A percentile compares a stretch with the other conserved stretches of the same genome.
These are phyloP conservation scores for Paramyrothecium sp. DNA, from an alignment of 2,329 filamentous ascomycete genomes.

Conservation along the genomic window DNA sequence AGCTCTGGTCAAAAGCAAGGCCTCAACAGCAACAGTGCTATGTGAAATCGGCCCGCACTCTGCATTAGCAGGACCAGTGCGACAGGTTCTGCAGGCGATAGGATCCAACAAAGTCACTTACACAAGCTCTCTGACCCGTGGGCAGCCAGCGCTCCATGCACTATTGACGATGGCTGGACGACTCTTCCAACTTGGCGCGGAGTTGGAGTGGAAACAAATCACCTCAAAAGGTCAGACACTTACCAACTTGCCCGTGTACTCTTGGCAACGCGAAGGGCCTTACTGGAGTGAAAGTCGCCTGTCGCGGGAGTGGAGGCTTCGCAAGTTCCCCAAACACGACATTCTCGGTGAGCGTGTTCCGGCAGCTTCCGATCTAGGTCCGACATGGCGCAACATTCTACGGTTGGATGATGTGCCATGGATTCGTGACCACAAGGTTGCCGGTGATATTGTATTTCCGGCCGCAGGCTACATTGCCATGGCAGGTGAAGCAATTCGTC, in stretches of 20 bases:
- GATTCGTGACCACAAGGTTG: constrained; percentile 40
- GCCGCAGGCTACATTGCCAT: constrained; percentile 37
- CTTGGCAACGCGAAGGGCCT: not conserved
- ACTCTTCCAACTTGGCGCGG: constrained; percentile 7
- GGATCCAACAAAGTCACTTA: not conserved
- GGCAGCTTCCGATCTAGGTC: not conserved
- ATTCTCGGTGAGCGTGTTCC: not conserved
- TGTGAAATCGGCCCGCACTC: constrained; percentile 14
- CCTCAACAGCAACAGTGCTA: constrained; percentile 5
- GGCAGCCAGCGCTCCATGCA: not conserved
- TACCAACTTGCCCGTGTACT: not conserved
- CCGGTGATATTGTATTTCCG: constrained; percentile 36
- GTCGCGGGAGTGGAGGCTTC: not conserved
- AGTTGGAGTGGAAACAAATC: not conserved
- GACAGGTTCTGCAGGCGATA: constrained; percentile 3
- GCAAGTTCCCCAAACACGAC: not conserved
- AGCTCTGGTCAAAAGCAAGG: not conserved
- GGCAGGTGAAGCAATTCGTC: constrained; percentile 35
- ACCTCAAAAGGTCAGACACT: not conserved
- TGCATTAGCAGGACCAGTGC: constrained; percentile 6
- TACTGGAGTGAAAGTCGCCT: not conserved
- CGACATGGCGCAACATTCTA: constrained; percentile 33
- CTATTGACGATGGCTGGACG: not conserved
- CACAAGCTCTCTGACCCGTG: not conserved
- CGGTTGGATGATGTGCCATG: constrained; percentile 36